A percentile compares a stretch with the other conserved stretches of the same genome.
Evolutionary conservation across 2,329 filamentous ascomycete species (phyloP).

Genomic region (Xylariaceae sp.): DNA sequence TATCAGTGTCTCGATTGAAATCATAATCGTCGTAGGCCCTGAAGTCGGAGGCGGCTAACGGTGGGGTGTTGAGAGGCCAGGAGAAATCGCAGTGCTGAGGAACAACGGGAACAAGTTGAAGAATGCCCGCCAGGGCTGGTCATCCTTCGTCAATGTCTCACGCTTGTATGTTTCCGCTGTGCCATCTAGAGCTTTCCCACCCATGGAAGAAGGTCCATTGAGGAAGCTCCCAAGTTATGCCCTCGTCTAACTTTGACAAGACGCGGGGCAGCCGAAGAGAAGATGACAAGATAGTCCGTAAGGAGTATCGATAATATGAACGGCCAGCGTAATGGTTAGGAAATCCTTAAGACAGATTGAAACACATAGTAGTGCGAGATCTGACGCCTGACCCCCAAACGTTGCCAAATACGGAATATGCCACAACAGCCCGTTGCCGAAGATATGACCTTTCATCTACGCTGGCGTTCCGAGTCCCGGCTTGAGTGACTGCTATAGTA

Average conservation of each 20-base stretch:
- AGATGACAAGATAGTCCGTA: constrained; percentile 40
- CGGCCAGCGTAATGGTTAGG: constrained; percentile 37
- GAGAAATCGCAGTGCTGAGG: not conserved
- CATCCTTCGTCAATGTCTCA: constrained; percentile 27
- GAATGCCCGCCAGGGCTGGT: constrained; percentile 11
- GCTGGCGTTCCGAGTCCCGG: constrained; percentile 39
- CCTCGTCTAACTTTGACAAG: constrained; percentile 17
- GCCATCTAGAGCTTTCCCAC: constrained; percentile 22
- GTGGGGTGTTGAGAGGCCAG: not conserved
- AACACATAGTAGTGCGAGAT: constrained; percentile 48
- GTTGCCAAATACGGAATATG: constrained; percentile 38
- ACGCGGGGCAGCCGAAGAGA: constrained; percentile 36
- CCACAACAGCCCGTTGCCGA: constrained; percentile 45
- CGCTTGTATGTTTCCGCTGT: constrained; percentile 24
- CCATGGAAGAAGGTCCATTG: not conserved
- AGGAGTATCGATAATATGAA: constrained; percentile 49
- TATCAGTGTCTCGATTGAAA: constrained; percentile 14
- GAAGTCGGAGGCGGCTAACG: constrained; percentile 7
- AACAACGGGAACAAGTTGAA: not conserved
- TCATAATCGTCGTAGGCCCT: constrained; percentile 13
- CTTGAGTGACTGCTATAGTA: constrained; percentile 49
- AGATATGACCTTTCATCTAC: constrained; percentile 53
- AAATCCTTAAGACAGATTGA: constrained; percentile 31
- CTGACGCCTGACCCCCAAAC: constrained; percentile 46
- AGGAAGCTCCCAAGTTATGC: constrained; percentile 13